A percentile compares a stretch with the other conserved stretches of the same genome.
Conservation (phyloP, 2,329 filamentous ascomycete genomes). For the Zarea fungicola region DNA sequence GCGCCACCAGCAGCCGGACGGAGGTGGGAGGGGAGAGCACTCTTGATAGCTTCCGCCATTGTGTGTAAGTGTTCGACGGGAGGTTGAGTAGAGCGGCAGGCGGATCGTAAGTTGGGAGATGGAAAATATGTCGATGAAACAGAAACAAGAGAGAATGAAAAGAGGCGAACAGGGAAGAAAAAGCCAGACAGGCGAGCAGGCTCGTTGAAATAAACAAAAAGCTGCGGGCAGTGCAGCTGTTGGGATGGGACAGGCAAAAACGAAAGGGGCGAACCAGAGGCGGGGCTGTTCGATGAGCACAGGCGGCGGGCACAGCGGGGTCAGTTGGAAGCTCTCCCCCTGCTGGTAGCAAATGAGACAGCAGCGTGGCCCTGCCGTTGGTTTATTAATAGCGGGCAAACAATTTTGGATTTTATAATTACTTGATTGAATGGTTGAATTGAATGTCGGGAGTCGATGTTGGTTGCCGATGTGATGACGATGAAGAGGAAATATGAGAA, state of each 20-base stretch:
- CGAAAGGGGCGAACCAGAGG: slow-evolving; percentile 10
- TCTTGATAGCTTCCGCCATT: slow-evolving; percentile 69
- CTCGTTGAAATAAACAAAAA: slow-evolving; percentile 3
- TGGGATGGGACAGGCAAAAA: slow-evolving; percentile 1
- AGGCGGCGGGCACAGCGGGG: too few relatives aligned
- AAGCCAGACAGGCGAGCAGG: slow-evolving; percentile 3
- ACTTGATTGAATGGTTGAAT: neutral
- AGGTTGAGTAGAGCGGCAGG: slow-evolving; percentile 4
- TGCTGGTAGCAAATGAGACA: slow-evolving; percentile 11
- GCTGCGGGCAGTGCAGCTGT: slow-evolving; percentile 5
- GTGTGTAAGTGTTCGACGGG: slow-evolving; percentile 22
- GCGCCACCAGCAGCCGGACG: slow-evolving; percentile 50
- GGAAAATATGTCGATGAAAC: too few relatives aligned
- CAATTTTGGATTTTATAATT: neutral
- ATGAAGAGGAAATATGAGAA: too few relatives aligned
- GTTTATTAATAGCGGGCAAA: slow-evolving; percentile 1
- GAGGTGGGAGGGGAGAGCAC: slow-evolving; percentile 78
- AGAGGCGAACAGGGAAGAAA: neutral
- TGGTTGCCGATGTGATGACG: neutral
- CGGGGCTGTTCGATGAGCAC: slow-evolving; percentile 11
- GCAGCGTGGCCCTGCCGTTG: slow-evolving; percentile 9
- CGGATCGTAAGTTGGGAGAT: too few relatives aligned
- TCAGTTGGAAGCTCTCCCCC: slow-evolving; percentile 11
- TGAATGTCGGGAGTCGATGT: neutral
- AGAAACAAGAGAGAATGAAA: neutral